Evolutionary conservation across 2,329 filamentous ascomycete genomes (phyloP).

Genomic region (Aspergillus phoenicis): DNA sequence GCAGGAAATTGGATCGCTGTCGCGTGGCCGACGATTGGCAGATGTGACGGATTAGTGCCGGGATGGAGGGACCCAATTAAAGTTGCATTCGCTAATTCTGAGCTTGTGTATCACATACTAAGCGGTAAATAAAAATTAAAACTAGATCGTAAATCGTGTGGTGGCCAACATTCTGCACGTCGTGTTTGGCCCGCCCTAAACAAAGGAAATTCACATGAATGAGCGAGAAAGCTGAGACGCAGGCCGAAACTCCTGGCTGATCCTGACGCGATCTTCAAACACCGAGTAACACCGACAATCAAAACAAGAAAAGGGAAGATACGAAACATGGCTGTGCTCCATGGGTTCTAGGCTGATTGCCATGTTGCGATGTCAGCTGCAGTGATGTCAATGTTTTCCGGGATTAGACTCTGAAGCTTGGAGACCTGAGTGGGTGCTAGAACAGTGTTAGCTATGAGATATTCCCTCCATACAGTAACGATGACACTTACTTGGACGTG

Average conservation of each 20-base stretch:
- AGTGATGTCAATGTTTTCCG: constrained; percentile 37
- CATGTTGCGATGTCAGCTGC: constrained; percentile 34
- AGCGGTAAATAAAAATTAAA: too few relatives aligned
- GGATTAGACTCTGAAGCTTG: constrained; percentile 29
- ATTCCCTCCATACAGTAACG: not conserved
- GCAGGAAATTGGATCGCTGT: not conserved
- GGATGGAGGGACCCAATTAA: too few relatives aligned
- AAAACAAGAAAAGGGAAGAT: not conserved
- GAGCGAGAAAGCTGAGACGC: not conserved
- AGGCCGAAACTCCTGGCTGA: not conserved
- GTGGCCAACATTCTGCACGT: not conserved
- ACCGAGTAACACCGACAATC: not conserved
- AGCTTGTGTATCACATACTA: too few relatives aligned
- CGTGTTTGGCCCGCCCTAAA: not conserved
- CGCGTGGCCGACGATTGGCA: too few relatives aligned
- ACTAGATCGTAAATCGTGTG: not conserved
- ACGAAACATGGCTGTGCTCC: not conserved
- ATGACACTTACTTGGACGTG: constrained; percentile 34
- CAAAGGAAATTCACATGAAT: not conserved
- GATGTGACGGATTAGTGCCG: too few relatives aligned
- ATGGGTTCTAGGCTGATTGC: constrained; percentile 19
- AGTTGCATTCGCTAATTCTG: too few relatives aligned
- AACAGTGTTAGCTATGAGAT: constrained; percentile 18
- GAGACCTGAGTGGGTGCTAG: constrained; percentile 30
- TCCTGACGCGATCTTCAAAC: not conserved